Base-by-base conservation (phyloP, 306 rosid species). In the Cyclanthera cordifolia region DNA sequence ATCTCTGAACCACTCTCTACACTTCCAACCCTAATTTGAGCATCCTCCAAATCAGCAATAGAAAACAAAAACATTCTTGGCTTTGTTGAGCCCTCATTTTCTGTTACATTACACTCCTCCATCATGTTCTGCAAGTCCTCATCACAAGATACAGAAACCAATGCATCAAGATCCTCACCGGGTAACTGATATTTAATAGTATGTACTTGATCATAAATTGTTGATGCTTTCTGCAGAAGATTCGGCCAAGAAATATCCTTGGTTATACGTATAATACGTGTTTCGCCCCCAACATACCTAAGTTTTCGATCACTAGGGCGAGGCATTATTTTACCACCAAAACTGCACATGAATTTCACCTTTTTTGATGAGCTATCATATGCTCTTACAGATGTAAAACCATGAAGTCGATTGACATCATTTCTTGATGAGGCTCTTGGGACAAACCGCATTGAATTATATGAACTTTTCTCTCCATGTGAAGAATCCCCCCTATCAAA, bases 91-190 rank as follows among this genome's bases (percentile, higher is more conserved):
- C 87, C 90, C 52, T 90, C 77, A 11, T 82, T 76, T 75, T 74
- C 84, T 67, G 77, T 70, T 43, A 80, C 81, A 73, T 43, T 80
- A 63, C 87, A 90, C 77, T 90, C 97, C 68, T 90, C 97, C 88
- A 90, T 84, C 97, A 90, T 90, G 73, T 90, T 90, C 75, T 83
- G 83, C 59, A 90, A 76, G 78, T 90, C 97, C 81, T 90, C 97
- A 60, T 90, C 97, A 68, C 80, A 82, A 32, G 95, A 83, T 57
- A 90, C 95, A 6, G 97, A 84, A 74, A 90, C 95, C 60, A 90
- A 81, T 25, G 97, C 93, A 86, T 90, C 97, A 58, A 90, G 93
- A 81, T 90, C 97, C 78, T 90, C 97, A 37, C 95, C 97, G 0
- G 97, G 97, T 75, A 87, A 92, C 85, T 90, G 97, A 83, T 90